phyloP scores from a whole-genome alignment of 139 green algal species.

The Chlorella sp. region DNA sequence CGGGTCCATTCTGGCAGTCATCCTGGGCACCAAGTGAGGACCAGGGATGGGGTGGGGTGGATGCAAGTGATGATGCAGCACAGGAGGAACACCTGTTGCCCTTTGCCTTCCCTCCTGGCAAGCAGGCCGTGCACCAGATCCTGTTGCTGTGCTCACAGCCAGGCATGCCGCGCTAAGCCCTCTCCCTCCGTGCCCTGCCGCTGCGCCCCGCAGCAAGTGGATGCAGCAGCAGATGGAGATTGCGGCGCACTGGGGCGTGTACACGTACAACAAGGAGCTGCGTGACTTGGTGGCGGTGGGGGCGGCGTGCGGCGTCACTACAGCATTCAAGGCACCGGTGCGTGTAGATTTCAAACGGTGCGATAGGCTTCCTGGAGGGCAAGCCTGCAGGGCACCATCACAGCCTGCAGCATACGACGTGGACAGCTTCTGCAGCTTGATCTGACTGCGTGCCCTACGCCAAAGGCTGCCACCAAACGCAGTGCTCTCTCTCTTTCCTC shows the following conservation, averaged over 20 bases:
- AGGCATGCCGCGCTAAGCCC: no score
- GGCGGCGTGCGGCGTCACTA: conserved; percentile 45
- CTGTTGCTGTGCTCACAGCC: no score
- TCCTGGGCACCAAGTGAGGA: conserved; percentile 37
- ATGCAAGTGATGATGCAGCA: no score
- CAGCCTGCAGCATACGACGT: not conserved
- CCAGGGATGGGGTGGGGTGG: not conserved
- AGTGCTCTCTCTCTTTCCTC: not conserved
- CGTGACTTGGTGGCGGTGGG: conserved; percentile 51
- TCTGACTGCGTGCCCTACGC: no score
- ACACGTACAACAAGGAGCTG: conserved; percentile 55
- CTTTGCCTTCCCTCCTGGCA: no score
- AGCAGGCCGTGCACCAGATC: no score
- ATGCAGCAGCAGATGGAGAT: conserved; percentile 50
- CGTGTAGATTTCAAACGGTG: no score
- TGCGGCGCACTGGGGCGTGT: conserved; percentile 43
- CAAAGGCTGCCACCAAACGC: not conserved
- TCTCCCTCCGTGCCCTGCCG: no score
- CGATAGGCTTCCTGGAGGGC: no score
- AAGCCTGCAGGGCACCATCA: no score
- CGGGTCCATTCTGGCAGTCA: conserved; percentile 51
- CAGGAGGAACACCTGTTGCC: no score
- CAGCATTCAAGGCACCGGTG: conserved; percentile 55
- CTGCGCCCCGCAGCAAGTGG: conserved; percentile 46
- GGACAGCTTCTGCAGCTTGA: not conserved